phyloP scores from a whole-genome alignment of 164 flowering plant species.

The Houttuynia cordata region DNA sequence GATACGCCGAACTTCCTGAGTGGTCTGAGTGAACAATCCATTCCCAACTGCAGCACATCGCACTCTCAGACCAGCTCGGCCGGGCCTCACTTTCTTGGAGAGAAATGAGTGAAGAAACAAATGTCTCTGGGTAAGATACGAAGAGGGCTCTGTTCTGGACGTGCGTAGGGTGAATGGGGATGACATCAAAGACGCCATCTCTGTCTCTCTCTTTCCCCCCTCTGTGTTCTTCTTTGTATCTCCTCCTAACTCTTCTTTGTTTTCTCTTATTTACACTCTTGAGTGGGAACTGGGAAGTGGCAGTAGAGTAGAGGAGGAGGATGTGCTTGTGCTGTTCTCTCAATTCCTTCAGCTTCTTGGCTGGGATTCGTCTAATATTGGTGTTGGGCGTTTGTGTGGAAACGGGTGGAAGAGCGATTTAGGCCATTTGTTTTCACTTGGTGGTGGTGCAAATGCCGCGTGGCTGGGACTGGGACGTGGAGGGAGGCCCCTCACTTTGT shows the following conservation, averaged over 20 bases:
- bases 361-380: conserved; percentile 5
- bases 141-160: conserved; percentile 42
- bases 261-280: conserved; percentile 1
- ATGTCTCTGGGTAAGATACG: conserved; percentile 56
- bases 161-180: conserved; percentile 51
- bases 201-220: conserved; percentile 2
- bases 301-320: background rate
- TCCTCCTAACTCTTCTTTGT: conserved; percentile 2
- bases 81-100: conserved; percentile 37
- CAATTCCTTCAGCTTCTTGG: background rate
- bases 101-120: conserved; percentile 63
- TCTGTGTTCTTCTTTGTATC: background rate
- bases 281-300: too few relatives aligned
- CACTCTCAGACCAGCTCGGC: conserved; percentile 24
- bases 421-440: conserved; percentile 26
- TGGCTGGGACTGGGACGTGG: conserved; percentile 25
- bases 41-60: conserved; percentile 72
- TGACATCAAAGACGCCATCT: conserved; percentile 75
- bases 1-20: conserved; percentile 80
- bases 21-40: conserved; percentile 91
- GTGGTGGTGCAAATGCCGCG: conserved; percentile 55
- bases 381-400: conserved; percentile 12
- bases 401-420: conserved; percentile 14
- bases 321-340: background rate
- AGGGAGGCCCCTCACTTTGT: background rate